A percentile compares a stretch with the other conserved stretches of the same genome.
phyloP scores from a whole-genome alignment of 2,329 filamentous ascomycete genomes.

The Verticillium tricorpus region DNA sequence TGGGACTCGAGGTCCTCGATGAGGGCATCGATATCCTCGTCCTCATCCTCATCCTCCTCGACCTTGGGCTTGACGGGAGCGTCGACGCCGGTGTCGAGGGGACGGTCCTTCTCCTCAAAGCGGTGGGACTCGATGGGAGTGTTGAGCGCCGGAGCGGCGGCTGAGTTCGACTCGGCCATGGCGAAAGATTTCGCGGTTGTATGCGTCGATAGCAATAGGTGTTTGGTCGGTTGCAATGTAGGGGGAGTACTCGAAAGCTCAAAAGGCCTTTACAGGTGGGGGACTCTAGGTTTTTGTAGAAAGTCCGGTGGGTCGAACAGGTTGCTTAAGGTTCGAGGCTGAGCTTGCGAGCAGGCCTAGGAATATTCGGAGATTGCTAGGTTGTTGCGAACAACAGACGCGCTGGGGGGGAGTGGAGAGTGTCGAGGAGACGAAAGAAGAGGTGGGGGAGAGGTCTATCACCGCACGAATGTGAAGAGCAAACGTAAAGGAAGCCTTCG shows the following conservation, averaged over 20 bases:
- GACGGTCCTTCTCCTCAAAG: conserved; percentile 59
- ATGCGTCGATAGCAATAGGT: neutral
- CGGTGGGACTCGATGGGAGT: conserved; percentile 61
- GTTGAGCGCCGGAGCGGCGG: conserved; percentile 53
- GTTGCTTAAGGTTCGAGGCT: neutral
- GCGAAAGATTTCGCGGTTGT: conserved; percentile 7
- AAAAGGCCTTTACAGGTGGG: neutral
- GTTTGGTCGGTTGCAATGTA: neutral
- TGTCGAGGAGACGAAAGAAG: conserved; percentile 4
- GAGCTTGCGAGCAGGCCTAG: conserved; percentile 6
- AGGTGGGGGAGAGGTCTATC: conserved; percentile 9
- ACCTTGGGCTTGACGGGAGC: conserved; percentile 34
- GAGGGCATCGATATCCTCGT: conserved; percentile 80
- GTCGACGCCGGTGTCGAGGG: conserved; percentile 18
- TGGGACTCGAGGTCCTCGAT: conserved; percentile 84
- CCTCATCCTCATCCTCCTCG: conserved; percentile 64
- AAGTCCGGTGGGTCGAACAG: conserved; percentile 1
- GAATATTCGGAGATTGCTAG: conserved; percentile 10
- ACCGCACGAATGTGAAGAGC: conserved; percentile 16
- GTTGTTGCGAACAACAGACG: conserved; percentile 6
- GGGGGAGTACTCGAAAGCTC: neutral
- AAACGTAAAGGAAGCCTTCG: conserved; percentile 15
- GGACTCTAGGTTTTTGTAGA: conserved; percentile 2
- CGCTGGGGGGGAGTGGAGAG: conserved; percentile 12
- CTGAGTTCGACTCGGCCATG: conserved; percentile 53